Base-by-base conservation (phyloP, 805 yeast genomes). In the Dipodascopsis uninucleata region DNA sequence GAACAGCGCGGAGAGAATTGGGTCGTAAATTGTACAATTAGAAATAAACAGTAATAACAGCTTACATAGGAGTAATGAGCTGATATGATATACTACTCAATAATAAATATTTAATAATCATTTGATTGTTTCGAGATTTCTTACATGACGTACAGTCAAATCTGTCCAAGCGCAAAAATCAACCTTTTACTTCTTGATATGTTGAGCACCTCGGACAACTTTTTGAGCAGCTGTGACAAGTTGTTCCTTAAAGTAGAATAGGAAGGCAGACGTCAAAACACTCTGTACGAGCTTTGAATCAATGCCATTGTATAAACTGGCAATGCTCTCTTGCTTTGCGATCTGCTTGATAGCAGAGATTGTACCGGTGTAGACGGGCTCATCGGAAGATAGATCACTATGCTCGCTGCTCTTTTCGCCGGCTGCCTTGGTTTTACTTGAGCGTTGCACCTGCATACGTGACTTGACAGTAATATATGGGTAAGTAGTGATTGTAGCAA, bases 401-500 rank as follows among this genome's bases (percentile, higher is more conserved):
- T 52, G 47, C 8, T 57, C 52, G 23, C 60, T 65, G 32, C 54
- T 58, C 44, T 63, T 62, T 53, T 71, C 71, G 59, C 74, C 75
- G n/a, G n/a, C n/a, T 58, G 87, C 37, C 9, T 9, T 39, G 6
- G 36, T 39, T n/a, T 36, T 45, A 16, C 45, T n/a, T n/a, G n/a
- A 39, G 1, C 50, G 45, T 23, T 38, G 47, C 9, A 48, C 68
- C 67, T 88, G 96, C 84, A 86, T 80, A 62, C 96, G 81, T 4
- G 95, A 72, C 67, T 90, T 85, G 60, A 89, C 69, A 3, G 97
- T 89, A 61, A 88, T 81, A 65, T 87, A 86, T 3, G 97, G 97
- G 64, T 89, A 89, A 0, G 97, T 89, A 45, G 80, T 74, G 21
- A 82, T 73, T 9, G 96, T 89, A n/a, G 97, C 95, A 45, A 84